phyloP scores from a whole-genome alignment of 371 early-diverging fungal species.

The Mortierella polycephala region DNA sequence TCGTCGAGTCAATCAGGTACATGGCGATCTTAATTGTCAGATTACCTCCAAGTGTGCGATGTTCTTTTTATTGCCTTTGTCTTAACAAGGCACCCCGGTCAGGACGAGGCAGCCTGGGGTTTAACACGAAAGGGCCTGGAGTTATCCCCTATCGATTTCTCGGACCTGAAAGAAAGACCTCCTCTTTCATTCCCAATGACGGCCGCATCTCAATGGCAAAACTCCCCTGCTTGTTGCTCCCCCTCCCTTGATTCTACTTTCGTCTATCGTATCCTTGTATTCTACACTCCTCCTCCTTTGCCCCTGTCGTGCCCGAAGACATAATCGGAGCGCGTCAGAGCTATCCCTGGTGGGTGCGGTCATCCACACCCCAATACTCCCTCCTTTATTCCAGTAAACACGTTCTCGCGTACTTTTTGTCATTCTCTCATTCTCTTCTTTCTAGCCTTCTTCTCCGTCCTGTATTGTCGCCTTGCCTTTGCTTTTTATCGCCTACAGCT shows the following conservation, averaged over 20 bases:
- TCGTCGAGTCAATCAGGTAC: background rate
- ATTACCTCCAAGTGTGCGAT: too few relatives aligned
- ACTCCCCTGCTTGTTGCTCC: background rate
- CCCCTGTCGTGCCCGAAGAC: constrained; percentile 8
- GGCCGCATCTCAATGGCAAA: background rate
- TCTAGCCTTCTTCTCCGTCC: background rate
- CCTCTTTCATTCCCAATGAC: too few relatives aligned
- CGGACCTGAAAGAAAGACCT: background rate
- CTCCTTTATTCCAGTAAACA: background rate
- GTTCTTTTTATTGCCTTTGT: too few relatives aligned
- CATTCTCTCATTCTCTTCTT: background rate
- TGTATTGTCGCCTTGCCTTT: too few relatives aligned
- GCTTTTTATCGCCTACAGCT: background rate
- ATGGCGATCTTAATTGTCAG: too few relatives aligned
- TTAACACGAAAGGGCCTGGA: too few relatives aligned
- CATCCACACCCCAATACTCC: background rate
- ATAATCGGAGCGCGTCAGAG: background rate
- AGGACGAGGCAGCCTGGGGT: too few relatives aligned
- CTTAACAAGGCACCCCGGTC: too few relatives aligned
- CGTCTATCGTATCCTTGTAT: background rate
- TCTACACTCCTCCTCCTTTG: background rate
- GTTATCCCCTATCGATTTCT: too few relatives aligned
- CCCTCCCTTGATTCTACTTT: background rate
- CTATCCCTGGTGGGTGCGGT: constrained; percentile 5
- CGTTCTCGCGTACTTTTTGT: background rate